Evolutionary conservation across 495 filamentous ascomycete species (phyloP), one percentile per base, ranked within the genome.

Genomic region (Talaromyces trachyspermus): DNA sequence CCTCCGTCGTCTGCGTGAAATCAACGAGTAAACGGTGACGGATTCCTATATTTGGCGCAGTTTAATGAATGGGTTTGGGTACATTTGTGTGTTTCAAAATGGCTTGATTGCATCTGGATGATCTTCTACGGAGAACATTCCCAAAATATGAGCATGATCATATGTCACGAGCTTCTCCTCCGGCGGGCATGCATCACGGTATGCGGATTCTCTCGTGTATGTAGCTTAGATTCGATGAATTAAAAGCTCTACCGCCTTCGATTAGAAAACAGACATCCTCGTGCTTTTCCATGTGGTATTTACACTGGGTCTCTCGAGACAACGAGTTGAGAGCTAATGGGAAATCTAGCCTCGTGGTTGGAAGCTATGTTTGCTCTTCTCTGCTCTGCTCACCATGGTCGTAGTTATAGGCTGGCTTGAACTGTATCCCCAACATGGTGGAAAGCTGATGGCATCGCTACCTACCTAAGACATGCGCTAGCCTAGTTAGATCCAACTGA

Each of bases 1-100:
- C 56, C 92, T 98, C 70, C 86, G 94, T 70, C 82, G 92, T 77
- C 80, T 98, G 74, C 83, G 92, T 65, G 92, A 97, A 74, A 94
- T 97, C 76, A 86, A 88, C 65, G 92, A 97, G 83, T 98, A 88
- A 69, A 68, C 61, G 65, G 35, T 20, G 44, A 24, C 35, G 29
- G 42, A 36, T n/a, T n/a, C 44, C 23, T 46, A 19, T 9, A 46
- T 46, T 46, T 36, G 44, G 44, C 44, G 44, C 44, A 35, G 42
- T 44, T 35, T 37, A 58, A 63, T 58, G 52, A 64, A 64, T 60
- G 66, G 64, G 64, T 70, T 70, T 62, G 55, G 41, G 44, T 19
- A 30, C 37, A 20, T 46, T 46, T 37, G 30, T 45, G 23, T 24
- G 29, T 46, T 43, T n/a, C 27, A 46, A 45, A 46, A 46, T 46